A percentile compares a stretch with the other conserved stretches of the same genome.
These are phyloP conservation scores for Bombardia bombarda DNA, from an alignment of 495 filamentous ascomycete genomes.

Conservation along the genomic window DNA sequence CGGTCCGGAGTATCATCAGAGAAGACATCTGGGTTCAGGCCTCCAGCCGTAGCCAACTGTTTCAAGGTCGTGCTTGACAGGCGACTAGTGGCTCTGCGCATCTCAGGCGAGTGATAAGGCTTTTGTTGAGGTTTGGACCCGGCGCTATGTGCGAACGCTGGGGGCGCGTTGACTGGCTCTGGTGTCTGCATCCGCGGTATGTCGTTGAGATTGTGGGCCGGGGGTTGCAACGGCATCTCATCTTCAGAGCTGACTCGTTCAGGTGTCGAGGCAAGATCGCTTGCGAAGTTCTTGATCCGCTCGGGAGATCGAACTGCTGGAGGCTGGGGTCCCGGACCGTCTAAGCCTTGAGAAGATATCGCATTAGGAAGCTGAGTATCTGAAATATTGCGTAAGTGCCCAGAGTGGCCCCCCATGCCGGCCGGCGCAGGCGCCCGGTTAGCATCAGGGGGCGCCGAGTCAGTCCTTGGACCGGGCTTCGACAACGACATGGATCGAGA, in stretches of 20 bases:
- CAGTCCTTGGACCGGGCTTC: constrained; percentile 33
- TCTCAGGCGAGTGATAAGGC: constrained; percentile 64
- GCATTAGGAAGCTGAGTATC: constrained; percentile 22
- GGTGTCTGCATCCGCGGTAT: constrained; percentile 53
- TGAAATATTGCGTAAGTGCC: constrained; percentile 32
- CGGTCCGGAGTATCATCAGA: constrained; percentile 9
- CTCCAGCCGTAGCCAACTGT: constrained; percentile 62
- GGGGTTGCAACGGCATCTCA: constrained; percentile 21
- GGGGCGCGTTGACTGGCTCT: constrained; percentile 66
- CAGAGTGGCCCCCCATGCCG: constrained; percentile 31
- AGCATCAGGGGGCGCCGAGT: constrained; percentile 35
- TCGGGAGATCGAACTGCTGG: constrained; percentile 18
- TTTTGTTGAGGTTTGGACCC: constrained; percentile 49
- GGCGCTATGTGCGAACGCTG: constrained; percentile 55
- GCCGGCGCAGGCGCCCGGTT: constrained; percentile 35
- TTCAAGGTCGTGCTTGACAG: constrained; percentile 74
- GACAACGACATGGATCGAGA: constrained; percentile 44
- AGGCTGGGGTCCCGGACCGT: constrained; percentile 11
- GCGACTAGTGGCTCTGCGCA: constrained; percentile 67
- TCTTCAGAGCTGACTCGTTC: constrained; percentile 57
- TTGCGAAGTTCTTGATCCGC: constrained; percentile 24
- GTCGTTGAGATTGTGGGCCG: constrained; percentile 35
- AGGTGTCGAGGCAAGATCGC: constrained; percentile 35
- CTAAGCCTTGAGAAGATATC: constrained; percentile 5
- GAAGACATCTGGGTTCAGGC: constrained; percentile 24